Base-by-base conservation (phyloP, 768 basidiomycete genomes). In the Podaxis sp. region DNA sequence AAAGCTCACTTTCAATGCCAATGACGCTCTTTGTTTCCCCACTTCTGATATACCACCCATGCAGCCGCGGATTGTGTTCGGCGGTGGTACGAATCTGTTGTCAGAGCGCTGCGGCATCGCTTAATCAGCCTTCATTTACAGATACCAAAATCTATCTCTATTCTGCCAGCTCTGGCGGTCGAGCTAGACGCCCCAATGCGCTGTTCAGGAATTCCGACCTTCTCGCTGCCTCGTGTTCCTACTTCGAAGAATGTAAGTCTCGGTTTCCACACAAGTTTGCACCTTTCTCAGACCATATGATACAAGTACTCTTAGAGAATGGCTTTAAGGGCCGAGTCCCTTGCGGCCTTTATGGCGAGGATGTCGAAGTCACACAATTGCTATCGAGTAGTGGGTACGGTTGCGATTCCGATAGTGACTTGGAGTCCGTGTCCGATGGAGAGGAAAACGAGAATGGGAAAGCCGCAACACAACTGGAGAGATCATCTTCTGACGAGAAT, bases 141-240 rank as follows among this genome's bases (percentile, higher is more conserved):
- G 61, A 61, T n/a, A 57, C 55, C 44, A 61, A 61, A 40, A 37
- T 61, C 5, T 61, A 50, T 21, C 61, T 62, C n/a, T 52, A 57
- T 42, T 62, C 61, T 13, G 23, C 55, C n/a, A 37, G 21, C n/a
- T 25, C 27, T 23, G 27, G 54, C 1, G 28, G 27, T 37, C 61
- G 35, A 21, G 27, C 25, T 23, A 23, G 35, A 7, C 44, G 40
- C 9, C 50, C 55, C 16, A 46, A 42, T 27, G 16, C 47, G 18
- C 47, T 61, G 1, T 61, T 38, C 1, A 55, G 35, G 21, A 56
- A 47, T 44, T 46, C 61, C 4, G 46, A 38, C 11, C 54, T 57
- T 16, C 35, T 61, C 4, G 42, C 54, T 16, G 10, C 47, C 9
- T 50, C 27, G 14, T 55, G 37, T 4, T 36, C 46, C 3, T 48